Evolutionary conservation across 768 basidiomycete species (phyloP).

Genomic region (Galerina sulciceps): DNA sequence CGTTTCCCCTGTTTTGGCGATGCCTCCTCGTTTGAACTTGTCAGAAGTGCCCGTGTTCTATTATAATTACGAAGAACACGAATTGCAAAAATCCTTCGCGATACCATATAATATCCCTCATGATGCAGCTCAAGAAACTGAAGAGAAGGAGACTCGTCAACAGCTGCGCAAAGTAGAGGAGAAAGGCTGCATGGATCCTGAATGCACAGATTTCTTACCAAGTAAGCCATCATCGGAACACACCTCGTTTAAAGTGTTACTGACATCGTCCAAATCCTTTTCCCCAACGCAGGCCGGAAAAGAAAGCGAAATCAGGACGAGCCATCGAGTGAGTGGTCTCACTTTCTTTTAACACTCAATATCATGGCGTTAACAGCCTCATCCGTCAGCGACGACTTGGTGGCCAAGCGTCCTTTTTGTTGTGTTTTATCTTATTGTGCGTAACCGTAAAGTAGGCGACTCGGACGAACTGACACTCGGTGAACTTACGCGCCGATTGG

Average conservation of each 20-base stretch:
- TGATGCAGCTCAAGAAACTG: background rate
- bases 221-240: background rate
- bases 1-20: too few species aligned
- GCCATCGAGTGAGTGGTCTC: background rate
- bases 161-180: background rate
- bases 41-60: background rate
- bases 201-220: background rate
- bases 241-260: background rate
- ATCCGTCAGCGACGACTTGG: background rate
- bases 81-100: background rate
- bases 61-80: background rate
- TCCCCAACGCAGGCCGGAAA: background rate
- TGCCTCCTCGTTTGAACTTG: background rate
- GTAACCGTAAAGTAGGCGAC: background rate
- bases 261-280: background rate
- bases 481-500: background rate
- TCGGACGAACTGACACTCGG: background rate
- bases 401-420: background rate
- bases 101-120: background rate
- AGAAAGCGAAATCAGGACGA: background rate
- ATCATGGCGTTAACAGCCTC: background rate
- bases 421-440: background rate
- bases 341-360: background rate
- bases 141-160: background rate
- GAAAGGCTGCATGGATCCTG: background rate